A percentile compares a stretch with the other conserved stretches of the same genome.
These are phyloP conservation scores for Firmiana major DNA, from an alignment of 345 rosid genomes.

Conservation along the genomic window DNA sequence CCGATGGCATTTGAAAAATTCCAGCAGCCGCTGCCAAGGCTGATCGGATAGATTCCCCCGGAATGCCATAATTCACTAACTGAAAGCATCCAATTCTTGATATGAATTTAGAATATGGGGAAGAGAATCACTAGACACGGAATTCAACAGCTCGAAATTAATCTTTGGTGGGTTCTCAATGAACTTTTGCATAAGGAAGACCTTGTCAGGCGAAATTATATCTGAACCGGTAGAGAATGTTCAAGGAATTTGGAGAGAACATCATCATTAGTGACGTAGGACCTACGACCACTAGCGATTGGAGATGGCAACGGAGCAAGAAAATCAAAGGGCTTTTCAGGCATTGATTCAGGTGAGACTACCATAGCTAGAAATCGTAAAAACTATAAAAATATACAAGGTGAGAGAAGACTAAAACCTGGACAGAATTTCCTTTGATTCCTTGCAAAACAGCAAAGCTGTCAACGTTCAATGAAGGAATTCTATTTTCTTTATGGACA, in stretches of 20 bases:
- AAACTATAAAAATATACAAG: neutral
- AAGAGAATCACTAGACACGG: conserved; percentile 26
- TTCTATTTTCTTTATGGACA: neutral
- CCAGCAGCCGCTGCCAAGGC: conserved; percentile 41
- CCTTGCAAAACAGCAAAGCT: conserved; percentile 1
- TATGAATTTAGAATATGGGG: conserved; percentile 40
- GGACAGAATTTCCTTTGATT: neutral
- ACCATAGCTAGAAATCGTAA: conserved; percentile 22
- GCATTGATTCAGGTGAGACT: conserved; percentile 42
- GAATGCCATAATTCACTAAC: conserved; percentile 61
- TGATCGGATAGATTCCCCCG: conserved; percentile 29
- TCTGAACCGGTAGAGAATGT: conserved; percentile 68
- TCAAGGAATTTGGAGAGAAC: conserved; percentile 75
- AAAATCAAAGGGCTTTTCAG: conserved; percentile 57
- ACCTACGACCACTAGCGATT: conserved; percentile 60
- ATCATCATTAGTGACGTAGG: conserved; percentile 70
- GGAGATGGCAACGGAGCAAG: conserved; percentile 95
- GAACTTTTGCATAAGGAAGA: conserved; percentile 68
- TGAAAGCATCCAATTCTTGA: conserved; percentile 76
- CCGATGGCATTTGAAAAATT: conserved; percentile 39
- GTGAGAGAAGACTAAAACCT: neutral
- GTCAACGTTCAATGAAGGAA: neutral
- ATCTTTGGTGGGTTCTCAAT: conserved; percentile 56
- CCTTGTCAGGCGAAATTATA: conserved; percentile 68
- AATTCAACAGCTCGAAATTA: conserved; percentile 41